Evolutionary conservation across 1,139 yeast genomes (phyloP), one percentile per base, ranked within the genome.

Genomic region (Arxiozyma slooffiae): DNA sequence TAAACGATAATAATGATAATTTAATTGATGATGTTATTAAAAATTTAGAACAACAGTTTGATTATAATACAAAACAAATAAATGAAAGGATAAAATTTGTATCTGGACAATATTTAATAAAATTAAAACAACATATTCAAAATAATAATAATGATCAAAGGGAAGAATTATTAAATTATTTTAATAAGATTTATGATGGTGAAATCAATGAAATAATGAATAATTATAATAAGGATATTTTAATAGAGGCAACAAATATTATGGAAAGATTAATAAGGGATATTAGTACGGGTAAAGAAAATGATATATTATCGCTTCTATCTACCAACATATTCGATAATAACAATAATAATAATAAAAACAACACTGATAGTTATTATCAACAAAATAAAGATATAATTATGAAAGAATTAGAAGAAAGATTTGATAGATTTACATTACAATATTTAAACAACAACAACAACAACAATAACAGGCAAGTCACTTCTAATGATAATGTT

Each of bases 1-100:
- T 55, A 68, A 67, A 55, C 62, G 61, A 52, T 60, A 11, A 30
- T 30, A n/a, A 14, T 30, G 7, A 30, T 14, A 30, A 6, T 30
- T 11, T 30, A 4, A 11, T 30, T 30, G n/a, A 11, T 30, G n/a
- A 30, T 14, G 14, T 4, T 11, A 40, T 40, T 16, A 21, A 40
- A 7, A 22, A 14, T 14, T 22, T 40, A 40, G 42, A 40, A 22
- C n/a, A 21, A 16, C 23, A 18, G 7, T 40, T 40, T 40, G 16
- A 40, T 7, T 3, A 14, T 40, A 17, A 22, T 21, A 21, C 21
- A 16, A 18, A 40, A 14, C n/a, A 18, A n/a, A 38, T 38, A 8
- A 30, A 30, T 30, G 36, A 30, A 11, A 30, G 36, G n/a, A 30
- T 30, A 16, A 30, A 6, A 30, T 11, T 11, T 9, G 14, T 30